Base-by-base conservation (phyloP, 192 early-diverging fungal genomes). In the Coemansia sp. region DNA sequence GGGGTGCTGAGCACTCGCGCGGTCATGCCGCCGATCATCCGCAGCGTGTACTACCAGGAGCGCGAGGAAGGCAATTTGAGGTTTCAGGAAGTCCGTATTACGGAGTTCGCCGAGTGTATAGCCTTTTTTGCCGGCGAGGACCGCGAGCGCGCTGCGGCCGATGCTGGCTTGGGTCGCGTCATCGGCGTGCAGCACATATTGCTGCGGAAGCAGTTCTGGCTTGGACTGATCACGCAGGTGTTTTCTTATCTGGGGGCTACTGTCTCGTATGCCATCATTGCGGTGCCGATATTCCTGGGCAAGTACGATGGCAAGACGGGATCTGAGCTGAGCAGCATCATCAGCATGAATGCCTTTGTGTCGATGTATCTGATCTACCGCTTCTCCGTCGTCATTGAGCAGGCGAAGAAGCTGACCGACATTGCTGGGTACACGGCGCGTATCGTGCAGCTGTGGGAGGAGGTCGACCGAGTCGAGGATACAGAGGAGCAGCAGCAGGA, bases 361-460 rank as follows among this genome's bases (percentile, higher is more conserved):
- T 92, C 92, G 34, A 86, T 97, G 79, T 97, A 96, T 57, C 80
- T 97, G 29, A 91, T 93, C 20, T 94, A 86, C 74, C 89, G 86
- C 33, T 96, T 95, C 73, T 89, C 90, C 0, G 65, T 73, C 7
- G 83, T 96, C 29, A 90, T 94, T 44, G 84, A 92, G 54, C 89
- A 92, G 72, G 78, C 90, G 2, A 86, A 87, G 42, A 86, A 84
- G 68, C 70, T 94, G 66, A 90, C 94, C 0, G 90, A 95, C 60
- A 68, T 96, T 24, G 91, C 92, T 24, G 95, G 96, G 7, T 96
- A 94, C 63, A 88, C 90, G 1, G 85, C 91, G 13, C 95, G 96
- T 80, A 86, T 97, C 6, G 88, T 79, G 15, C 90, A 95, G 74
- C 78, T 97, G 27, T 85, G 94, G 68, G 93, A 96, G 71, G 87